Percentiles rank a stretch among this genome's conserved stretches.
phyloP scores from a whole-genome alignment of 1,139 yeast genomes.

The Candida tunisiensis region DNA sequence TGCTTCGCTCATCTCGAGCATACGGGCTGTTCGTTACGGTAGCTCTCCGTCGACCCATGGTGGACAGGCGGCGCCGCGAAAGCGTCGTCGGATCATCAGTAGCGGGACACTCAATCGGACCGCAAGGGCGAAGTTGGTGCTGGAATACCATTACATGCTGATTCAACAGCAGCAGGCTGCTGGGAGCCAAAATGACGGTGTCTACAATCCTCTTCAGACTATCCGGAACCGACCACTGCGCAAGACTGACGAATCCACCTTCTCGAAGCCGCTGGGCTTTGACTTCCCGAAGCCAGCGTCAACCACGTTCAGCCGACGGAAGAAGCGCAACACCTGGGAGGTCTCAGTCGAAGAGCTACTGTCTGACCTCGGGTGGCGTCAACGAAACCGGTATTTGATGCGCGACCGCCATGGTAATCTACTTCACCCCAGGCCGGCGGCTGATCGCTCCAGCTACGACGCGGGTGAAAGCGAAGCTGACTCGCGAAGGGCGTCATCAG shows the following conservation, averaged over 20 bases:
- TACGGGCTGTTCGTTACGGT: too few relatives aligned
- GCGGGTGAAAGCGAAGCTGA: too few relatives aligned
- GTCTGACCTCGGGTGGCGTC: conserved; percentile 51
- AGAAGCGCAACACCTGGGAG: conserved; percentile 37
- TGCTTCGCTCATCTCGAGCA: too few relatives aligned
- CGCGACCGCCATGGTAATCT: conserved; percentile 34
- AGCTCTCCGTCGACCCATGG: too few relatives aligned
- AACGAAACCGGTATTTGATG: conserved; percentile 46
- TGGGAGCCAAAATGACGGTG: conserved; percentile 9
- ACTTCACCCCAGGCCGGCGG: conserved; percentile 57
- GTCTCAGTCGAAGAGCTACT: conserved; percentile 46
- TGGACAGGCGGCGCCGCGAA: too few relatives aligned
- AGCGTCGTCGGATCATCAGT: too few relatives aligned
- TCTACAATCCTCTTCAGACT: conserved; percentile 68
- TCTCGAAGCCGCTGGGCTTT: too few relatives aligned
- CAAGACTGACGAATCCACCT: too few relatives aligned
- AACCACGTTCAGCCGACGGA: conserved; percentile 33
- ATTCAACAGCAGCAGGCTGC: conserved; percentile 7
- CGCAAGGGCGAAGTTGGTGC: conserved; percentile 3
- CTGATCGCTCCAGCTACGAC: too few relatives aligned
- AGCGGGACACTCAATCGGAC: too few relatives aligned
- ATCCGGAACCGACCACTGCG: conserved; percentile 43
- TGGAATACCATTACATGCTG: conserved; percentile 2
- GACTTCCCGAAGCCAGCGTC: conserved; percentile 17
- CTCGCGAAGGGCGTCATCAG: too few relatives aligned